Conservation (phyloP, 192 early-diverging fungal species). For the Coemansia sp. region DNA sequence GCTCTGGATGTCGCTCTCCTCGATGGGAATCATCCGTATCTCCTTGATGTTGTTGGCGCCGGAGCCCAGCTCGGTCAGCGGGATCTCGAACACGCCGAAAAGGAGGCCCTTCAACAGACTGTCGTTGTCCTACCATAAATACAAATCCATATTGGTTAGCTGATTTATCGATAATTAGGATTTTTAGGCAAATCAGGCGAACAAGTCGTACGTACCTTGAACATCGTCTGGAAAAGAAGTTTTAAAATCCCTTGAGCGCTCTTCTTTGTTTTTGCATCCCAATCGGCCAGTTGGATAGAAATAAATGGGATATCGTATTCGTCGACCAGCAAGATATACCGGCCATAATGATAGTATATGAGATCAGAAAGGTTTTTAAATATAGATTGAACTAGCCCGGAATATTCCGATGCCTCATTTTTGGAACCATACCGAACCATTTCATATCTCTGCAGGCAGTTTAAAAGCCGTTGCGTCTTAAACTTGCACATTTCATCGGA, state of each 20-base stretch:
- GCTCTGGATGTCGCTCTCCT: too few species aligned
- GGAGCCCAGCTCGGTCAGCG: too few species aligned
- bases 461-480: too few species aligned
- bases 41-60: too few species aligned
- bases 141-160: too few species aligned
- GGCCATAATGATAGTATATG: slow-evolving; percentile 12
- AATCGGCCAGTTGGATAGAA: slow-evolving; percentile 12
- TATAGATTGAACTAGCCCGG: not conserved
- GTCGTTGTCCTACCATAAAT: too few species aligned
- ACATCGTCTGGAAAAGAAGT: slow-evolving; percentile 24
- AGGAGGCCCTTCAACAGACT: too few species aligned
- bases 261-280: slow-evolving; percentile 15
- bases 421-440: not conserved
- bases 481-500: not conserved
- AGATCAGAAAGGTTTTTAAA: slow-evolving; percentile 19
- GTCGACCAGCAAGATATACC: slow-evolving; percentile 37
- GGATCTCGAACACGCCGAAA: too few species aligned
- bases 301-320: slow-evolving; percentile 51
- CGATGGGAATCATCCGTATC: too few species aligned
- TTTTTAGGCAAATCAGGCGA: not conserved
- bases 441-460: not conserved
- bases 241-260: slow-evolving; percentile 17
- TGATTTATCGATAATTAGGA: too few species aligned
- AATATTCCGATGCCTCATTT: not conserved
- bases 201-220: slow-evolving; percentile 31